Base-by-base conservation (phyloP, 192 early-diverging fungal genomes). In the Chytriomyces confervae region DNA sequence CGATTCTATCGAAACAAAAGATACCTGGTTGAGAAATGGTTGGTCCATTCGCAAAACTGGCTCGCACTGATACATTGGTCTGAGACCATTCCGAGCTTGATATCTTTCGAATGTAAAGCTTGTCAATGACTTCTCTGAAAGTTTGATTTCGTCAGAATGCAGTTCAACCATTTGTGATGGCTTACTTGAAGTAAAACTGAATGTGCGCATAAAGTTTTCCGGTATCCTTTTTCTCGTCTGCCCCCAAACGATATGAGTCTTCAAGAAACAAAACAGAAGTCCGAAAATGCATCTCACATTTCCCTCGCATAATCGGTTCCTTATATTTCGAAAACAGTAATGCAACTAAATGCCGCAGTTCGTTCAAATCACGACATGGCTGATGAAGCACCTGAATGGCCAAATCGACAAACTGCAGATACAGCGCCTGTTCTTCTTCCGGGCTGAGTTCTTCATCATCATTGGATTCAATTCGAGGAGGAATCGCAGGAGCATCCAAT, bases 101-200 rank as follows among this genome's bases (percentile, higher is more conserved):
- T 45, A 98, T 93, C 64, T 97, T 93, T n/a, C 96, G 89, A 75
- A 97, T 81, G 80, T 95, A 97, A 24, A 98, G 82, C 24, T 92
- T 92, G 66, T 97, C 69, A 7, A 72, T 72, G 43, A 72, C 69
- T 57, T 72, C 69, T 36, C 57, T 72, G 10, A 72, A 57, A 50
- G 69, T 36, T 18, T 46, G 66, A 48, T 36, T 36, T 36, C 29
- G 29, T 10, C 13, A 68, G 27, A 36, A 13, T 8, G 0, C 66
- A 64, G 61, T 3, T 0, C 61, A 47, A 57, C 20, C 13, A 57
- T 18, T 57, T 11, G 92, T 9, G n/a, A 91, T 88, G 1, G 93
- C 95, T 9, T 93, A 90, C 7, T 91, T 86, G 86, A 97, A 91
- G 76, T 94, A 93, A 44, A 88, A 87, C 77, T 95, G 91, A 66